phyloP scores from a whole-genome alignment of 192 early-diverging fungal genomes.

The Coemansia sp. region DNA sequence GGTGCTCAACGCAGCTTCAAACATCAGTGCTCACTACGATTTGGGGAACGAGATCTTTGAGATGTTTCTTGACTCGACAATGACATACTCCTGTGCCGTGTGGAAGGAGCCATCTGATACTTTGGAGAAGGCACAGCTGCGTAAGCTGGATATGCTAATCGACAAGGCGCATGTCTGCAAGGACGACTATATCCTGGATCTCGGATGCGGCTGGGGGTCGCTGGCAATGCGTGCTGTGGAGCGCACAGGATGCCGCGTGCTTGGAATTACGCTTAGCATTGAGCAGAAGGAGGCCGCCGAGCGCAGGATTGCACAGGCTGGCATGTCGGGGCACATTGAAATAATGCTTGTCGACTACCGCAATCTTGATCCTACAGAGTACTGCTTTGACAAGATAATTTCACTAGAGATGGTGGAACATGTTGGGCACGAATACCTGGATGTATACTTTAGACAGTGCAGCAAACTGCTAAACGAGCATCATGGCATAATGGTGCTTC shows the following conservation, averaged over 20 bases:
- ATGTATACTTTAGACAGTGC: slow-evolving; percentile 62
- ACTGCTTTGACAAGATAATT: slow-evolving; percentile 71
- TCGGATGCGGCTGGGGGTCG: slow-evolving; percentile 76
- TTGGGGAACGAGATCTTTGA: slow-evolving; percentile 76
- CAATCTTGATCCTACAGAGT: slow-evolving; percentile 54
- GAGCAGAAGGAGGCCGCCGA: slow-evolving; percentile 69
- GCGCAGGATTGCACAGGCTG: slow-evolving; percentile 60
- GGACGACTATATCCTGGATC: slow-evolving; percentile 66
- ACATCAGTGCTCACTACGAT: slow-evolving; percentile 75
- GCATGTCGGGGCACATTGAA: slow-evolving; percentile 57
- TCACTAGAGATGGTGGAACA: slow-evolving; percentile 77
- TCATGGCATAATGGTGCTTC: slow-evolving; percentile 60
- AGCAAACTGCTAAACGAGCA: slow-evolving; percentile 60
- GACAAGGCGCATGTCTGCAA: slow-evolving; percentile 56
- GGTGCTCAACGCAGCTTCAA: slow-evolving; percentile 59
- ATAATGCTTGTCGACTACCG: slow-evolving; percentile 72
- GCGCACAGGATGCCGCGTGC: slow-evolving; percentile 60
- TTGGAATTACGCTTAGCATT: slow-evolving; percentile 63
- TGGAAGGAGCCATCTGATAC: slow-evolving; percentile 59
- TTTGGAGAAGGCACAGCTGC: slow-evolving; percentile 64
- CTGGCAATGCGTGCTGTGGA: slow-evolving; percentile 66
- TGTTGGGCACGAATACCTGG: slow-evolving; percentile 66
- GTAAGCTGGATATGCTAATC: slow-evolving; percentile 64
- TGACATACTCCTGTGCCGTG: slow-evolving; percentile 75
- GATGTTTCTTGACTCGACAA: slow-evolving; percentile 63